phyloP scores from a whole-genome alignment of 768 basidiomycete genomes.

The Gloeopeniophorella convolvens region DNA sequence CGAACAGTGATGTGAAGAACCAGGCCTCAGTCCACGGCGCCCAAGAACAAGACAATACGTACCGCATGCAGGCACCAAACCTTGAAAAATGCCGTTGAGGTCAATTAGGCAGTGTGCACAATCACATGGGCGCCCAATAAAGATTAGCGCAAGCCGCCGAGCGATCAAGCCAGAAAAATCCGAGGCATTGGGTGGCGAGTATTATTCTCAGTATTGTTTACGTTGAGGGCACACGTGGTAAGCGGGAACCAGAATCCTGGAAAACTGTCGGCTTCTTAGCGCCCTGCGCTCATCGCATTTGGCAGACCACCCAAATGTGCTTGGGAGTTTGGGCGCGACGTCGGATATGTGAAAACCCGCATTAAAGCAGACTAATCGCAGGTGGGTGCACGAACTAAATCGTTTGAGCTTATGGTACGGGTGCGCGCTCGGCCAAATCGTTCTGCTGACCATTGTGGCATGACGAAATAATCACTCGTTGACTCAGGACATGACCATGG shows the following conservation, averaged over 20 bases:
- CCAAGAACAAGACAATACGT: constrained; percentile 2
- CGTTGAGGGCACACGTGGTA: constrained; percentile 13
- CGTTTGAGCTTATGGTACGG: not conserved
- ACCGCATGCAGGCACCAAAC: constrained; percentile 15
- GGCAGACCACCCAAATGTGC: no score
- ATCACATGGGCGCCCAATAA: constrained; percentile 18
- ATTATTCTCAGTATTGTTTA: constrained; percentile 6
- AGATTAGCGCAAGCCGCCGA: constrained; percentile 10
- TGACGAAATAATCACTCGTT: constrained; percentile 2
- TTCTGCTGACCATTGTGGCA: not conserved
- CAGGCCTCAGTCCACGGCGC: constrained; percentile 6
- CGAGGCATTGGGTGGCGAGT: constrained; percentile 10
- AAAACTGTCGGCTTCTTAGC: not conserved
- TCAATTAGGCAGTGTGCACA: constrained; percentile 10
- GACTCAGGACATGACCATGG: not conserved
- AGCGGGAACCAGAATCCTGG: constrained; percentile 5
- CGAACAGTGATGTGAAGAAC: constrained; percentile 13
- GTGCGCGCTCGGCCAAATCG: not conserved
- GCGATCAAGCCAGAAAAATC: constrained; percentile 2
- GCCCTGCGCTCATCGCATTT: no score
- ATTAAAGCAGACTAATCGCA: not conserved
- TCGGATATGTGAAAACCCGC: not conserved
- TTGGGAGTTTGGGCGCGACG: no score
- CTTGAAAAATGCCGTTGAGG: constrained; percentile 15
- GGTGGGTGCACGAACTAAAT: not conserved